These are phyloP conservation scores for Scedosporium aurantiacum DNA, from an alignment of 2,329 filamentous ascomycete species.

Conservation along the genomic window DNA sequence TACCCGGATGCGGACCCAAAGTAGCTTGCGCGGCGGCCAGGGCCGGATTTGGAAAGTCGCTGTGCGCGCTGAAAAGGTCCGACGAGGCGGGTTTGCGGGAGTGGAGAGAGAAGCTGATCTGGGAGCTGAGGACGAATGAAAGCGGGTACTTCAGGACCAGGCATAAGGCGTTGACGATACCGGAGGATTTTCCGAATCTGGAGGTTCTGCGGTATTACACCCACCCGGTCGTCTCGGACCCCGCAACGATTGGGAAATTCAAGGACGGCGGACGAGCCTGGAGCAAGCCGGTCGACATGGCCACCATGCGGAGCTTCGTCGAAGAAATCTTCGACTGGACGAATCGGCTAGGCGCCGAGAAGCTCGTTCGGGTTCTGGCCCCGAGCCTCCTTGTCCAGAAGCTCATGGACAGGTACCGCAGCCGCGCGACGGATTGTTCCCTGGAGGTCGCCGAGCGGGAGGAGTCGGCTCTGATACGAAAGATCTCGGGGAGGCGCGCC, in stretches of 20 bases:
- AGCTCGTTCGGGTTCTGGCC: constrained; percentile 71
- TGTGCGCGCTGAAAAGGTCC: constrained; percentile 54
- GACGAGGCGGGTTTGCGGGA: constrained; percentile 47
- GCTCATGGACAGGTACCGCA: constrained; percentile 19
- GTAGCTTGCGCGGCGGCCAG: constrained; percentile 81
- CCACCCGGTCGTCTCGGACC: constrained; percentile 67
- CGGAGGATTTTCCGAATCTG: constrained; percentile 67
- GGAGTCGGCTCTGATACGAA: constrained; percentile 46
- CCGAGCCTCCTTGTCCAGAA: constrained; percentile 61
- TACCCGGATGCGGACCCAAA: constrained; percentile 79
- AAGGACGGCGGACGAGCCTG: constrained; percentile 40
- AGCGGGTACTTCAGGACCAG: constrained; percentile 67
- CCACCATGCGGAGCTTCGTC: constrained; percentile 61
- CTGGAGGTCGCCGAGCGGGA: constrained; percentile 23
- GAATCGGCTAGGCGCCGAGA: constrained; percentile 65
- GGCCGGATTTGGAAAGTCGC: constrained; percentile 70
- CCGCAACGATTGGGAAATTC: constrained; percentile 43
- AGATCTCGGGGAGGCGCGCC: constrained; percentile 54
- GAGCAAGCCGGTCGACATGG: constrained; percentile 52
- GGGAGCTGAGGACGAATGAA: constrained; percentile 76
- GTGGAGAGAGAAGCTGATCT: constrained; percentile 63
- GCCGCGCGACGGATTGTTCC: neutral
- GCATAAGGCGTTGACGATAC: constrained; percentile 64
- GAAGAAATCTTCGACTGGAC: constrained; percentile 80
- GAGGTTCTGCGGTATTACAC: constrained; percentile 81